These are phyloP conservation scores for Boletus coccyginus DNA, from an alignment of 768 basidiomycete genomes.

Conservation along the genomic window DNA sequence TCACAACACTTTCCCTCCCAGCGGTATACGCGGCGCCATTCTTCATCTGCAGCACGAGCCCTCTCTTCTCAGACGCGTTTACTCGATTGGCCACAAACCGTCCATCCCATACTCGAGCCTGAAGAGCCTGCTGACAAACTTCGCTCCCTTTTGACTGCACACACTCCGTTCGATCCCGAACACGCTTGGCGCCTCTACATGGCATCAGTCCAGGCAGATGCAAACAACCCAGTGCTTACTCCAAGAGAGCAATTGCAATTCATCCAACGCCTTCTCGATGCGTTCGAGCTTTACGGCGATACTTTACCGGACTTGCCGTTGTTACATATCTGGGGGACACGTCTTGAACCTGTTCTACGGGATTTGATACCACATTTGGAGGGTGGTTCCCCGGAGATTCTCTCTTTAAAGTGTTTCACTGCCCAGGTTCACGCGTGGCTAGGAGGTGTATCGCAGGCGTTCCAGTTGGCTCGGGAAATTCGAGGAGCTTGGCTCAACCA, in stretches of 20 bases:
- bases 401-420: conserved; percentile 28
- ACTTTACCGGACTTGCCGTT: conserved; percentile 15
- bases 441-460: conserved; percentile 37
- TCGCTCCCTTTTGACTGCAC: conserved; percentile 17
- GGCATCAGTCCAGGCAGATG: conserved; percentile 2
- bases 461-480: conserved; percentile 26
- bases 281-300: conserved; percentile 15
- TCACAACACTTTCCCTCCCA: conserved; percentile 16
- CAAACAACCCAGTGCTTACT: conserved; percentile 16
- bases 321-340: conserved; percentile 36
- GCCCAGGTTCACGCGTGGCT: conserved; percentile 36
- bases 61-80: conserved; percentile 13
- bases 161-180: conserved; percentile 33
- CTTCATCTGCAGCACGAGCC: conserved; percentile 17
- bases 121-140: conserved; percentile 11
- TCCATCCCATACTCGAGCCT: conserved; percentile 2
- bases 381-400: conserved; percentile 16
- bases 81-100: conserved; percentile 5
- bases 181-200: conserved; percentile 41
- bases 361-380: conserved; percentile 24
- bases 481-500: conserved; percentile 17
- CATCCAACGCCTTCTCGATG: conserved; percentile 21
- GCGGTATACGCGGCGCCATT: conserved; percentile 23
- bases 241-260: conserved; percentile 26
- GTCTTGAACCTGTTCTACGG: conserved; percentile 35